Evolutionary conservation across 2,329 filamentous ascomycete genomes (phyloP), one percentile per base, ranked within the genome.

Genomic region (Cadophora gregata): DNA sequence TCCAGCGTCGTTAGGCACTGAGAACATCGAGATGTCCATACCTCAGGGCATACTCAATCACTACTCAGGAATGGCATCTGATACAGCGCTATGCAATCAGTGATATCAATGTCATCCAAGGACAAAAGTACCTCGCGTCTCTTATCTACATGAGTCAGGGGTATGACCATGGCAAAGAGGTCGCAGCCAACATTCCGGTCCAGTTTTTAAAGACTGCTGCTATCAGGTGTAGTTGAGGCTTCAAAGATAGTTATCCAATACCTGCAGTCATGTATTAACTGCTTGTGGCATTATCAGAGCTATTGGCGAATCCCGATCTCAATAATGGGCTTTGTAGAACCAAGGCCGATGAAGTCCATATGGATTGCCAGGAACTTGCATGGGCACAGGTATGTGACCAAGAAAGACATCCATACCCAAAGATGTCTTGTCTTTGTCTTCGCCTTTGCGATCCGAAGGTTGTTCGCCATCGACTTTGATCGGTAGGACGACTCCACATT

Each of bases 401-500:
- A 81, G 75, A 75, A 92, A 92, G 36, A 73, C 79, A 5, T 79
- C 6, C 78, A 77, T 66, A 76, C 74, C 53, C 74, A 65, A 45
- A 66, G 62, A 19, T 21, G 59, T 42, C 24, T 47, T 47, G 29
- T 60, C 51, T 59, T 24, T 25, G 21, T 51, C 60, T 59, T 65
- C 53, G 14, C 59, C 60, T 59, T 65, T 48, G 14, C 59, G 42
- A 53, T 51, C 48, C 29, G 33, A 31, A 16, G 45, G 16, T 29
- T 38, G 33, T 58, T 62, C 33, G 48, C 12, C 21, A 47, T 29
- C 38, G 56, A 24, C 24, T 63, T 59, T 21, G 36, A 45, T 48
- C 33, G 89, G 88, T 48, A 97, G 77, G 27, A 98, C 73, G 1
- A 99, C 92, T 42, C 96, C 96, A 75, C 93, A 97, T 80, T 98